These are phyloP conservation scores for Lactarius sanguifluus DNA, from an alignment of 768 basidiomycete species.

Conservation along the genomic window DNA sequence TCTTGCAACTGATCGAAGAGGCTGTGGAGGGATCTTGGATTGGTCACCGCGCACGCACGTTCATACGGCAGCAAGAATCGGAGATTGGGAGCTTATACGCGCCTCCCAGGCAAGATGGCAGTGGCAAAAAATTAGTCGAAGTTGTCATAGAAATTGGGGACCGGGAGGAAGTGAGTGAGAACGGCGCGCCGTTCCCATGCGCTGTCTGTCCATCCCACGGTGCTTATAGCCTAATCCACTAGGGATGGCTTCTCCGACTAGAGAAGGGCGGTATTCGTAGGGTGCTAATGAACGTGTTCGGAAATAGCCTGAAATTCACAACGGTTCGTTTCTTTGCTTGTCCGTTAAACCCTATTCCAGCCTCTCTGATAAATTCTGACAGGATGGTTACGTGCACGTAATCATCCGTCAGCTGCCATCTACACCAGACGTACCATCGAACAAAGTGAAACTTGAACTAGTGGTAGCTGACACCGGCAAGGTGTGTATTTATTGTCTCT, in stretches of 20 bases:
- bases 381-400: constrained; percentile 89
- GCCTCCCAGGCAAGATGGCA: constrained; percentile 60
- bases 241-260: constrained; percentile 87
- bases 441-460: constrained; percentile 75
- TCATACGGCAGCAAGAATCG: constrained; percentile 57
- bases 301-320: constrained; percentile 93
- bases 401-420: constrained; percentile 70
- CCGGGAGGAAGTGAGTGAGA: constrained; percentile 55
- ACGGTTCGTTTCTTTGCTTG: constrained; percentile 46
- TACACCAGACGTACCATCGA: constrained; percentile 50
- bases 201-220: not conserved
- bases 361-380: constrained; percentile 9
- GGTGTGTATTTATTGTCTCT: constrained; percentile 39
- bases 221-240: not conserved
- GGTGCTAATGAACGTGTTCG: constrained; percentile 92
- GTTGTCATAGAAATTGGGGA: constrained; percentile 85
- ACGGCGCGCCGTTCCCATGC: not conserved
- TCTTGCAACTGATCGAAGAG: constrained; percentile 82
- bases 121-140: constrained; percentile 61
- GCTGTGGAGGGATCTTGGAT: constrained; percentile 95
- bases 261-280: constrained; percentile 92
- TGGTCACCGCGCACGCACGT: constrained; percentile 79
- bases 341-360: not conserved
- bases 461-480: constrained; percentile 89
- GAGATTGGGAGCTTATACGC: constrained; percentile 93